Evolutionary conservation across 257 asterid species (phyloP).

Genomic region (Solanum bulbocastanum): DNA sequence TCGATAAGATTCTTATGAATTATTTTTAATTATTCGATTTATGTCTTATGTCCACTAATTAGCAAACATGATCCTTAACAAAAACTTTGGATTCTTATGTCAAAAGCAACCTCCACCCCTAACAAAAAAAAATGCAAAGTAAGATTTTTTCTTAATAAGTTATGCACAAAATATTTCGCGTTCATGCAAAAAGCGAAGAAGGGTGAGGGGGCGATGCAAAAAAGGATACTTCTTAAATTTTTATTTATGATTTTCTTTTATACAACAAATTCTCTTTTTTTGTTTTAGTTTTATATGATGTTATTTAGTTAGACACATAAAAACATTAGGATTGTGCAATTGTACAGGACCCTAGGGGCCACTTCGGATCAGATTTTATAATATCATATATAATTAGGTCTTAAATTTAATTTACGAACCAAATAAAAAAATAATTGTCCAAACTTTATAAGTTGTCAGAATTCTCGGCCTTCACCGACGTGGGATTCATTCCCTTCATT

Average conservation of each 20-base stretch:
- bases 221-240: neutral
- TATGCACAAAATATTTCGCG: neutral
- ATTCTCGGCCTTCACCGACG: neutral
- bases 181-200: neutral
- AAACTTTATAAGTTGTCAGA: neutral
- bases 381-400: neutral
- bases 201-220: neutral
- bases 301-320: neutral
- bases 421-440: neutral
- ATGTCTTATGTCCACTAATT: neutral
- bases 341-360: neutral
- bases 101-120: neutral
- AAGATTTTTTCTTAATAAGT: neutral
- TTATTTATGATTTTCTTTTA: neutral
- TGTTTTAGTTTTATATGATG: neutral
- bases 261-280: neutral
- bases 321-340: neutral
- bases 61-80: conserved; percentile 2
- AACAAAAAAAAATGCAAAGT: no score
- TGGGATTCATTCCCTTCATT: neutral
- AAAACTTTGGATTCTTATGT: neutral
- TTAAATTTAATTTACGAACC: neutral
- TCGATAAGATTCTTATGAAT: neutral
- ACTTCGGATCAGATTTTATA: neutral
- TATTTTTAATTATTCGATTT: neutral